A percentile compares a stretch with the other conserved stretches of the same genome.
Conservation (phyloP, 345 rosid genomes). For the Pistacia integerrima region DNA sequence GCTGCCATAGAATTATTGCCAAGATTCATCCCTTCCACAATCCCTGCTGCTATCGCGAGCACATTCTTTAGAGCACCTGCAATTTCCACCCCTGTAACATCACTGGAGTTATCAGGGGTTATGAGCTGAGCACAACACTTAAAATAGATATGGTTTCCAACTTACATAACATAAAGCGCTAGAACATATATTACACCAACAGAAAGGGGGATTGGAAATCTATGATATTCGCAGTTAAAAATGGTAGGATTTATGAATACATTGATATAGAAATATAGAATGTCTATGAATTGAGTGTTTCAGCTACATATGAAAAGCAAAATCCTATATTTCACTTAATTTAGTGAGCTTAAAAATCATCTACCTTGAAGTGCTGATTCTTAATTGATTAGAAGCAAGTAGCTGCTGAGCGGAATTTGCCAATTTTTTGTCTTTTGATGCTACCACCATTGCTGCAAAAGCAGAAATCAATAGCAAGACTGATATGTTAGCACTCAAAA, state of each 20-base stretch:
- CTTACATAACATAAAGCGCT: conserved; percentile 1
- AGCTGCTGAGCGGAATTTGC: conserved; percentile 83
- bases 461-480: conserved; percentile 11
- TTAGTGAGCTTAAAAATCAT: conserved; percentile 10
- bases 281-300: neutral
- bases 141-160: conserved; percentile 10
- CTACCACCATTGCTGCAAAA: conserved; percentile 89
- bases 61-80: conserved; percentile 96
- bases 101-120: conserved; percentile 86
- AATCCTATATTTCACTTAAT: neutral
- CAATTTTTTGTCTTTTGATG: conserved; percentile 82
- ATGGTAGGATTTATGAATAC: conserved; percentile 6
- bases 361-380: conserved; percentile 92
- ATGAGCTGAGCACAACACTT: conserved; percentile 54
- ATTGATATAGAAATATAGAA: neutral
- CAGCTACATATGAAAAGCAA: neutral
- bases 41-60: conserved; percentile 94
- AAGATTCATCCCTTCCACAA: conserved; percentile 90
- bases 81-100: conserved; percentile 96
- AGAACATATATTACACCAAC: conserved; percentile 4
- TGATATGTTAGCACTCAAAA: neutral
- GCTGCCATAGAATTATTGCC: conserved; percentile 99
- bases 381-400: conserved; percentile 74
- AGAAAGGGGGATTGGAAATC: neutral
- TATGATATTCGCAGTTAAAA: neutral